Evolutionary conservation across 2,329 filamentous ascomycete species (phyloP), one percentile per base, ranked within the genome.

Genomic region (Aspergillus vadensis): DNA sequence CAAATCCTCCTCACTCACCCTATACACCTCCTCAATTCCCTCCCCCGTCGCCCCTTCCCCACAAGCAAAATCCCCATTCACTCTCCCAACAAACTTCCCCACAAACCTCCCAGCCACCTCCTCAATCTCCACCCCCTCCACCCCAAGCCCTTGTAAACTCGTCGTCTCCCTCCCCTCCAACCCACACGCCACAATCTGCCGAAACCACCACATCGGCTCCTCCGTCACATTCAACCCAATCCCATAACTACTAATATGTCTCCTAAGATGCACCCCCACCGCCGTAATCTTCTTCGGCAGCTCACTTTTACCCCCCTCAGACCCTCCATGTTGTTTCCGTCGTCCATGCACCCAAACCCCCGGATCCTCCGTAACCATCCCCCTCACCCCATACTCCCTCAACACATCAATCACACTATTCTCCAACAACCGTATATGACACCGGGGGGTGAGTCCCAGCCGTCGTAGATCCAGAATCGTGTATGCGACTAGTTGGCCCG

Each of bases 401-500:
- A 95, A 85, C 0, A 88, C 82, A 6, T 84, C 83, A 41, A 92
- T 89, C 0, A 96, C 88, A 0, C 86, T 87, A 62, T 87, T 82
- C 74, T 99, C 93, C 1, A 99, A 83, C 32, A 92, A 76, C 38
- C 86, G 83, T 5, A 96, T 89, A 77, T 96, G 97, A 63, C 85
- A 86, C 17, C 91, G 82, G 12, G 95, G 89, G 4, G 85, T 88
- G 19, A 95, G 80, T 0, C 79, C 78, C 65, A 92, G 85, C 10
- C 85, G 82, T 57, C 86, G 86, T 59, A 98, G 83, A 74, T 97
- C 92, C n/a, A 96, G 75, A 54, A 97, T 86, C 3, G 94, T 92
- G 81, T 96, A 99, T n/a, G 93, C 86, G 38, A 97, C 91, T 52
- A 96, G 79, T 75, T 99, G 95, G 0, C 94, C 94, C 0, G 94